Evolutionary conservation across 768 basidiomycete species (phyloP).

Genomic region (Boletus sp.): DNA sequence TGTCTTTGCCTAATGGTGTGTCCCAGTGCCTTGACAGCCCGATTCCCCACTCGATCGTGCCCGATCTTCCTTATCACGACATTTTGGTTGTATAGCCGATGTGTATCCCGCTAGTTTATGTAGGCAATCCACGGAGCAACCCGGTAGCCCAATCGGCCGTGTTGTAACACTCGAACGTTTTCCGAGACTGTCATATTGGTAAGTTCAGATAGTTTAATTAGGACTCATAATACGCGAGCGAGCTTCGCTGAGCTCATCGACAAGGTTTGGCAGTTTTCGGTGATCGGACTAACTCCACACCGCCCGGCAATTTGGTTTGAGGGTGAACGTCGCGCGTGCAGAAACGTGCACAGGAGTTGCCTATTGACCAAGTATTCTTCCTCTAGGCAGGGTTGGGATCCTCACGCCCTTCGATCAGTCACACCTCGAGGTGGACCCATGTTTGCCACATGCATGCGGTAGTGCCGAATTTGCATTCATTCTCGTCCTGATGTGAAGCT

Average conservation of each 20-base stretch:
- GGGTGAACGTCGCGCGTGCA: slow-evolving; percentile 9
- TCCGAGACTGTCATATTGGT: slow-evolving; percentile 7
- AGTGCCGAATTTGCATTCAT: slow-evolving; percentile 31
- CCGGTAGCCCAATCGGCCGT: slow-evolving; percentile 11
- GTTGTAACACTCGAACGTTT: slow-evolving; percentile 4
- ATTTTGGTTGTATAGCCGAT: slow-evolving; percentile 7
- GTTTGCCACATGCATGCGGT: slow-evolving; percentile 29
- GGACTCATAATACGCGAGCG: slow-evolving; percentile 7
- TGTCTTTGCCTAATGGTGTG: slow-evolving; percentile 6
- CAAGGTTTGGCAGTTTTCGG: slow-evolving; percentile 27
- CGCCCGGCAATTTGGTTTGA: slow-evolving; percentile 23
- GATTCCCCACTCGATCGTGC: slow-evolving; percentile 12
- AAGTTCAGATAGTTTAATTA: slow-evolving; percentile 26
- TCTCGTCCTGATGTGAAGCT: slow-evolving; percentile 25
- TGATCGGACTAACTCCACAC: slow-evolving; percentile 25
- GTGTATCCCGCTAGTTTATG: not conserved
- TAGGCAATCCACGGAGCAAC: slow-evolving; percentile 4
- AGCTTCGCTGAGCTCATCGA: slow-evolving; percentile 30
- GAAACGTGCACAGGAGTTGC: slow-evolving; percentile 23
- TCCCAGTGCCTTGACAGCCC: slow-evolving; percentile 21
- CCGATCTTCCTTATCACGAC: slow-evolving; percentile 11
- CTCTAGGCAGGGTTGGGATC: slow-evolving; percentile 25
- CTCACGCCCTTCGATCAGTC: slow-evolving; percentile 32
- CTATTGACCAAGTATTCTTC: slow-evolving; percentile 8
- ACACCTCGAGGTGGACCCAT: slow-evolving; percentile 35